These are phyloP conservation scores for Umbellularia californica DNA, from an alignment of 164 flowering plant genomes.

Conservation along the genomic window DNA sequence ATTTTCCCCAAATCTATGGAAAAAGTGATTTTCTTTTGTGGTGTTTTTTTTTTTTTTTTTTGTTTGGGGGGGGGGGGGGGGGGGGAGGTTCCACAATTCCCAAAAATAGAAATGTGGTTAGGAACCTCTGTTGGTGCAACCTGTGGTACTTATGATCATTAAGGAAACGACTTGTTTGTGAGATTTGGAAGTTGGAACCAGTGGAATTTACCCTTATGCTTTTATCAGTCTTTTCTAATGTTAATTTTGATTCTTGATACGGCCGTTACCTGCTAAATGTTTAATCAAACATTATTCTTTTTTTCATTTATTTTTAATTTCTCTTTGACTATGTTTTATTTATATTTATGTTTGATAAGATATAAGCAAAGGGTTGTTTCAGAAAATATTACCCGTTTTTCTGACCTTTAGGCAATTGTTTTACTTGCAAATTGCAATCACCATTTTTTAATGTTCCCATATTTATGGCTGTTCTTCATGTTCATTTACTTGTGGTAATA, in stretches of 20 bases:
- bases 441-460: background rate
- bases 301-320: background rate
- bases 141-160: background rate
- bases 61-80: too few relatives aligned
- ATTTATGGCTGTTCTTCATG: background rate
- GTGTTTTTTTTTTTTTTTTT: too few relatives aligned
- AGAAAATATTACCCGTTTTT: background rate
- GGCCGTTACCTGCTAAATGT: background rate
- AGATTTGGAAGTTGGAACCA: background rate
- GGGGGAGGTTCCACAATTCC: too few relatives aligned
- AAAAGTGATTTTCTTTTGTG: too few relatives aligned
- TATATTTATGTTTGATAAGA: background rate
- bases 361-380: background rate
- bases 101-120: too few relatives aligned
- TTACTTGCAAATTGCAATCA: background rate
- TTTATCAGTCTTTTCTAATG: background rate
- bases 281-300: background rate
- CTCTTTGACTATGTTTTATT: background rate
- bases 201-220: background rate
- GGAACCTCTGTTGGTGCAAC: too few relatives aligned
- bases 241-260: background rate
- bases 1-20: too few relatives aligned
- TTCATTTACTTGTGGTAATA: background rate
- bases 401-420: background rate
- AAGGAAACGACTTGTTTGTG: background rate